These are phyloP conservation scores for Pseudonitzschia multistriata DNA, from an alignment of 108 stramenopile genomes.

Conservation along the genomic window DNA sequence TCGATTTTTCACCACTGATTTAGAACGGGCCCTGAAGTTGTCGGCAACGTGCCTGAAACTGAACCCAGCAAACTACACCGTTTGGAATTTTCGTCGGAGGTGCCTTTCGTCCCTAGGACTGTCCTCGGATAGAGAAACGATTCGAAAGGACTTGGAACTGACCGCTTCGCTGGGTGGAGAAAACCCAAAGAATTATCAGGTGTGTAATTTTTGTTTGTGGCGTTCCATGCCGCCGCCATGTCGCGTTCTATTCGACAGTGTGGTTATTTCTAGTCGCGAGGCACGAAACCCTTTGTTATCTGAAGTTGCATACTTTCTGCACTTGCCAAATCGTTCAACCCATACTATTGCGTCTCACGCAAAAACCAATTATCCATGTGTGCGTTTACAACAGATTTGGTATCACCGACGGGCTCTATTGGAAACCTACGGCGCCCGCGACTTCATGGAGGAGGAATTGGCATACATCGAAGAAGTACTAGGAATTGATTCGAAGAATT, in stretches of 20 bases:
- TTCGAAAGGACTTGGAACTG: constrained; percentile 66
- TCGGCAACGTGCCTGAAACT: constrained; percentile 77
- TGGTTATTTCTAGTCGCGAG: no score
- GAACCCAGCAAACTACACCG: constrained; percentile 97
- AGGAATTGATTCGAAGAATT: constrained; percentile 92
- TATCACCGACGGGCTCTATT: constrained; percentile 94
- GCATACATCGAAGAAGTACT: constrained; percentile 80
- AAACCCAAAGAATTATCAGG: constrained; percentile 99
- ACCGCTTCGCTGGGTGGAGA: constrained; percentile 77
- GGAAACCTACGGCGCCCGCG: constrained; percentile 45
- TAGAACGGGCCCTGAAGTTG: constrained; percentile 76
- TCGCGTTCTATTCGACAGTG: not conserved
- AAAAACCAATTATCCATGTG: no score
- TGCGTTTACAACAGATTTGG: constrained; percentile 1
- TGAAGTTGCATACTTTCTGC: no score
- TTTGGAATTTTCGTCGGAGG: constrained; percentile 91
- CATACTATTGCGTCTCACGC: no score
- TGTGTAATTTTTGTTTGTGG: constrained; percentile 43
- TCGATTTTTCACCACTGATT: no score
- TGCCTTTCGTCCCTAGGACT: constrained; percentile 42
- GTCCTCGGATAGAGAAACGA: constrained; percentile 8
- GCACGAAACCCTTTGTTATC: no score
- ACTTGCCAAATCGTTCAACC: no score
- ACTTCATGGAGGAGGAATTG: constrained; percentile 68
- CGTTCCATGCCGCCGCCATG: not conserved